Evolutionary conservation across 768 basidiomycete species (phyloP).

Genomic region (Pleurotus tuber-regium): DNA sequence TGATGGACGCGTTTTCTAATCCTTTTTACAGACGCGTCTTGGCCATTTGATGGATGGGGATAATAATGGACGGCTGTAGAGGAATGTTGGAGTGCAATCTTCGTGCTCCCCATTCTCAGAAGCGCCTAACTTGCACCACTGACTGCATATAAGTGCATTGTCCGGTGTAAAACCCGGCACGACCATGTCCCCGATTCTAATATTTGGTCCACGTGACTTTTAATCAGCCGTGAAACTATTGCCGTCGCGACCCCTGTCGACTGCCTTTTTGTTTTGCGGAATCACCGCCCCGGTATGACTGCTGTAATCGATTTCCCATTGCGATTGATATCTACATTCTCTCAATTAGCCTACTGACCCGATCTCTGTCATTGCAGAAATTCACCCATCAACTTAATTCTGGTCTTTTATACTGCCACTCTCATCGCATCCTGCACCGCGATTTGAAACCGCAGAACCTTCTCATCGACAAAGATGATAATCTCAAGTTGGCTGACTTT

Average conservation of each 20-base stretch:
- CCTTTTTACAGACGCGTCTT: constrained; percentile 10
- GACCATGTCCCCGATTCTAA: neutral
- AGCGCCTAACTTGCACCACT: too few relatives aligned
- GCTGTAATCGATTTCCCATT: too few relatives aligned
- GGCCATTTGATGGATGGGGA: neutral
- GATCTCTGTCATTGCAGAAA: constrained; percentile 55
- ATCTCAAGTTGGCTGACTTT: constrained; percentile 96
- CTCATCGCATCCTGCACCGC: constrained; percentile 94
- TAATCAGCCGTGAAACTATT: neutral
- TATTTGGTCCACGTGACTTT: neutral
- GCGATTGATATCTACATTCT: neutral
- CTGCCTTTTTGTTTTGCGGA: neutral
- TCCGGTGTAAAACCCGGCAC: too few relatives aligned
- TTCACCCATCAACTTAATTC: constrained; percentile 92
- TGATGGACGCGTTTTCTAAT: constrained; percentile 17
- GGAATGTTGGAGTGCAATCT: too few relatives aligned
- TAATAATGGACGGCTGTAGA: neutral
- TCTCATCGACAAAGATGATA: constrained; percentile 84
- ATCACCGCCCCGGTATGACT: neutral
- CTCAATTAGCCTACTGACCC: neutral
- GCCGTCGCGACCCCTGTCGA: neutral
- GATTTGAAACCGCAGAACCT: constrained; percentile 97
- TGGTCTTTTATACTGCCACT: constrained; percentile 92
- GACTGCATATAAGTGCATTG: too few relatives aligned
- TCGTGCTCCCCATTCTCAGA: too few relatives aligned